Percentiles rank a stretch among this genome's conserved stretches.
Evolutionary conservation across 2,329 filamentous ascomycete species (phyloP).

Genomic region (Exutisphaerella laricina): DNA sequence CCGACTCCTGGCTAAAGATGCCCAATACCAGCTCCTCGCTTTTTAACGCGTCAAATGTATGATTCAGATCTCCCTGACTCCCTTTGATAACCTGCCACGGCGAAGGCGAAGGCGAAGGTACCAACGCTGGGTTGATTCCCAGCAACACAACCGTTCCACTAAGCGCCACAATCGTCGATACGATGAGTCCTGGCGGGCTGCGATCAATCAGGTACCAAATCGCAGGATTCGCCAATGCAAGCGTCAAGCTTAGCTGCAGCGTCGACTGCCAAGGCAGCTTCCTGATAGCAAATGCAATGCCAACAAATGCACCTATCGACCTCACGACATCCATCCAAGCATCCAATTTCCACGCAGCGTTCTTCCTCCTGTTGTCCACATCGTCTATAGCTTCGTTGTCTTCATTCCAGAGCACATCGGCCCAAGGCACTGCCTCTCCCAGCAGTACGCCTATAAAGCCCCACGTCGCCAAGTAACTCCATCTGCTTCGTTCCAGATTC

Average conservation of each 20-base stretch:
- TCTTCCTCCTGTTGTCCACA: slow-evolving; percentile 9
- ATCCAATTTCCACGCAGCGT: slow-evolving; percentile 17
- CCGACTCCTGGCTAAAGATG: slow-evolving; percentile 55
- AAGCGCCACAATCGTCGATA: slow-evolving; percentile 68
- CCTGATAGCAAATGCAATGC: slow-evolving; percentile 75
- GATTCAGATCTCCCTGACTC: slow-evolving; percentile 20
- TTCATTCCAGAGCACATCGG: slow-evolving; percentile 67
- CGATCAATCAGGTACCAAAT: slow-evolving; percentile 96
- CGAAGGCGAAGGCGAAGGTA: slow-evolving; percentile 64
- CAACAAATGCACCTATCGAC: slow-evolving; percentile 65
- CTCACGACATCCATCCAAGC: slow-evolving; percentile 67
- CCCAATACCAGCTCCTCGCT: slow-evolving; percentile 36
- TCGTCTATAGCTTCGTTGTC: slow-evolving; percentile 36
- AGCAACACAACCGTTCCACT: slow-evolving; percentile 69
- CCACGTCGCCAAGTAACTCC: slow-evolving; percentile 74
- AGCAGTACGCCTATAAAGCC: slow-evolving; percentile 70
- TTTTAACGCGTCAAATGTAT: slow-evolving; percentile 11
- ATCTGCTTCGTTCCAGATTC: slow-evolving; percentile 50
- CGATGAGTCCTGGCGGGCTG: slow-evolving; percentile 73
- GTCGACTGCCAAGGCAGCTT: slow-evolving; percentile 91
- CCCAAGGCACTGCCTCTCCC: slow-evolving; percentile 75
- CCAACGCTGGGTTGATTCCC: slow-evolving; percentile 68
- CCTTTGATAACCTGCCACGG: slow-evolving; percentile 33
- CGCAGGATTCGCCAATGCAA: slow-evolving; percentile 85
- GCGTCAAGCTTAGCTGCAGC: slow-evolving; percentile 82